Base-by-base conservation (phyloP, 2,329 filamentous ascomycete species). In the Aspergillus puulaauensis region DNA sequence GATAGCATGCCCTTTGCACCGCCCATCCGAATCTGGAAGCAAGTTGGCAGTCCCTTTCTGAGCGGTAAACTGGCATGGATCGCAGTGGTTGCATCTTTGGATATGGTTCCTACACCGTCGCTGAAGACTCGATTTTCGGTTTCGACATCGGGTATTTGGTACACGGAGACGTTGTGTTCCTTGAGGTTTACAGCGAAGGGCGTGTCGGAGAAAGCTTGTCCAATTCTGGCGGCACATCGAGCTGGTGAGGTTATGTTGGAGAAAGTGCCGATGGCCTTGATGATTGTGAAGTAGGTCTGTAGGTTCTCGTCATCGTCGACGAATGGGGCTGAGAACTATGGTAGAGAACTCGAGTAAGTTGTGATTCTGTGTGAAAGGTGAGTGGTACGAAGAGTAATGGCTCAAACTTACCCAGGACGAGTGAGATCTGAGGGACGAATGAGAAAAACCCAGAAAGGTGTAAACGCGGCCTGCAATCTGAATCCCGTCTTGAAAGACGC, bases 1-100 rank as follows among this genome's bases (percentile, higher is more conserved):
- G 88, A 84, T 0, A 95, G 79, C 85, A 93, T 90, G 0, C 90
- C 91, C 72, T 96, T 96, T 4, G 85, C 86, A 78, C 82, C 90
- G 27, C 80, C 85, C 69, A 85, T 88, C 3, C 91, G 83, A 44
- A 96, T 89, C 66, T 96, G 91, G 46, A 91, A 84, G 49, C 85
- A 86, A 0, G 87, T 90, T 0, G 90, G 85, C 3, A 76, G 67
- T 37, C 77, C 61, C 24, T 72, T 77, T 23, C 74, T 75, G 33
- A 73, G 70, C 0, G 84, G 81, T 54, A 89, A 73, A 5, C 73
- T 65, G 0, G 73, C 70, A 80, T 86, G 88, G 1, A 93, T 82
- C 8, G 77, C 77, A 9, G 82, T 69, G 39, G 88, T 75, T 0
- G 90, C 79, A 0, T 77, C 76, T 12, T 61, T 67, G 0, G 90